These are phyloP conservation scores for Piloderma croceum DNA, from an alignment of 768 basidiomycete genomes.

Conservation along the genomic window DNA sequence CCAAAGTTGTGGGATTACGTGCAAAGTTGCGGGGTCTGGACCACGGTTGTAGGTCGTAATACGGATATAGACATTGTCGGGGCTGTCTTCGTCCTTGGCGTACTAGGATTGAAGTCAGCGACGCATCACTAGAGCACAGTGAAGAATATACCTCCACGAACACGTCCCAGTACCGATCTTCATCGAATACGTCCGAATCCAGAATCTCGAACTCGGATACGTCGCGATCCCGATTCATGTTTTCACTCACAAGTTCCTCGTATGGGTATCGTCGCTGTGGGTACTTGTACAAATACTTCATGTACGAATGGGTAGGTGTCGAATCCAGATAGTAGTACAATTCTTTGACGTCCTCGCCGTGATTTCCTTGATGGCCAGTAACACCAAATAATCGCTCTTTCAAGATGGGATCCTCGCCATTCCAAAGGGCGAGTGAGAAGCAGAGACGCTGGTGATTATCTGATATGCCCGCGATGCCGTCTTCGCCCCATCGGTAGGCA, in stretches of 20 bases:
- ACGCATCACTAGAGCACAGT: background rate
- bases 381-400: slow-evolving; percentile 97
- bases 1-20: slow-evolving; percentile 93
- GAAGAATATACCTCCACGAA: slow-evolving; percentile 77
- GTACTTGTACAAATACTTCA: slow-evolving; percentile 99
- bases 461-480: slow-evolving; percentile 94
- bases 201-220: slow-evolving; percentile 90
- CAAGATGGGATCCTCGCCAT: slow-evolving; percentile 87
- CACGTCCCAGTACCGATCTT: slow-evolving; percentile 96
- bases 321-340: slow-evolving; percentile 98
- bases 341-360: slow-evolving; percentile 99
- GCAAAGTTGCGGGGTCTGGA: slow-evolving; percentile 88
- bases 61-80: slow-evolving; percentile 84
- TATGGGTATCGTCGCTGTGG: slow-evolving; percentile 91
- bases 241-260: slow-evolving; percentile 87
- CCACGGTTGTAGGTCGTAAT: slow-evolving; percentile 97
- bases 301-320: slow-evolving; percentile 98
- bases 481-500: slow-evolving; percentile 98
- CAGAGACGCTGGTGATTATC: slow-evolving; percentile 96
- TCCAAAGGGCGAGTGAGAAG: slow-evolving; percentile 90
- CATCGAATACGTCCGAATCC: slow-evolving; percentile 88
- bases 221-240: slow-evolving; percentile 72
- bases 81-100: slow-evolving; percentile 92
- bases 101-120: slow-evolving; percentile 49
- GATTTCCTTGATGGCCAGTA: slow-evolving; percentile 96